Evolutionary conservation across 345 rosid species (phyloP), one percentile per base, ranked within the genome.

Genomic region (Eucalyptus sp.): DNA sequence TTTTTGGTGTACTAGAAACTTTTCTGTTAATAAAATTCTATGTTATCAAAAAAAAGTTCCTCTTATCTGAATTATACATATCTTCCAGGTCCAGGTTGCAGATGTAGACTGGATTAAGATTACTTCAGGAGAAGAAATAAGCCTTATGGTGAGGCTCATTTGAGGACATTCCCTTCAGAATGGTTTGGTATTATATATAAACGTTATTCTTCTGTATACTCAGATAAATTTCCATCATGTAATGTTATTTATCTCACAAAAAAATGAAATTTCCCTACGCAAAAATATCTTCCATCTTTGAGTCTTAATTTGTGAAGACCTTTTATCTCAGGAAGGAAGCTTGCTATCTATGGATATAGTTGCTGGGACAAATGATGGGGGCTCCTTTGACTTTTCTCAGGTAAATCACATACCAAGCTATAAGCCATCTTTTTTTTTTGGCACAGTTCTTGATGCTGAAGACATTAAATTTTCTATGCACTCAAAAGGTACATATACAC

Each of bases 91-190:
- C 90, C 96, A 93, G 92, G 99, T 97, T 90, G 97, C 96, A 80
- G 99, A 96, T 91, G 90, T 97, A 58, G 99, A 96, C 91, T 97
- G 99, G 99, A 95, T 97, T 90, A 96, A 95, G 92, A 95, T 97
- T 89, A 91, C 91, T 33, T 93, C 98, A 48, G 93, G 94, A 90
- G 96, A 96, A 88, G 95, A 93, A 91, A 96, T 97, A 92, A 96
- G 95, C 92, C 94, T 97, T 90, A 94, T 96, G 98, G 99, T 97
- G 90, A 76, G 84, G 84, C 48, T 76, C 46, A 37, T 43, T 76
- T 76, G 48, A 76, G 84, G 48, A 11, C 29, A 76, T 76, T 76
- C 48, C 84, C 84, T 41, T 76, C 48, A 41, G 15, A 76, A 41
- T 76, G 20, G 48, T 76, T 76, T 22, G 76, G 48, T 76, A 10